These are phyloP conservation scores for Gamsiella multidivaricata DNA, from an alignment of 192 early-diverging fungal genomes.

Conservation along the genomic window DNA sequence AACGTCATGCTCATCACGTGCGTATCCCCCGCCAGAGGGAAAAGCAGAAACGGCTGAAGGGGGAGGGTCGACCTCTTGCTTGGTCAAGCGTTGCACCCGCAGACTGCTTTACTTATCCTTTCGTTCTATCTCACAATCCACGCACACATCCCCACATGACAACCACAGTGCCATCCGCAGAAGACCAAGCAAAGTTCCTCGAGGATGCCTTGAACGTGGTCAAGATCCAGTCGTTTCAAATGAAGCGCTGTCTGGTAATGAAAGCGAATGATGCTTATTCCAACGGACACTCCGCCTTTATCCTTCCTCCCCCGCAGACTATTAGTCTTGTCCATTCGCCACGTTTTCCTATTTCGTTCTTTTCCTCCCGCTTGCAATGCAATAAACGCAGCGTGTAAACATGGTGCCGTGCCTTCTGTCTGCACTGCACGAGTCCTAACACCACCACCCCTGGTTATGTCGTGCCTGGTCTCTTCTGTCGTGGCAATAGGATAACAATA, in stretches of 20 bases:
- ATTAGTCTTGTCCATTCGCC: conserved; percentile 1
- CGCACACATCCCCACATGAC: conserved; percentile 28
- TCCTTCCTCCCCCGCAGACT: neutral
- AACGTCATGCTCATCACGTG: too few relatives aligned
- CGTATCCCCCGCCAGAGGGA: too few relatives aligned
- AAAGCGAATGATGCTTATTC: neutral
- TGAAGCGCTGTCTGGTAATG: conserved; percentile 91
- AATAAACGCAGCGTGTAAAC: too few relatives aligned
- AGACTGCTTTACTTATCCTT: too few relatives aligned
- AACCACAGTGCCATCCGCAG: conserved; percentile 59
- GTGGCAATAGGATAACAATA: conserved; percentile 77
- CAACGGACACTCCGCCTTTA: neutral
- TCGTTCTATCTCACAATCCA: neutral
- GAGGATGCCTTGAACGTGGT: conserved; percentile 94
- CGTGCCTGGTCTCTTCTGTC: neutral
- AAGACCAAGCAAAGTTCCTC: conserved; percentile 91
- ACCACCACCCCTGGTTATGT: neutral
- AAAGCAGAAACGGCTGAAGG: neutral
- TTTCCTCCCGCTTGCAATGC: neutral
- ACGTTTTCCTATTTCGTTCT: neutral
- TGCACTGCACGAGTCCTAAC: too few relatives aligned
- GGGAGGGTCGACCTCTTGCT: too few relatives aligned
- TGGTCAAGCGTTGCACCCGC: too few relatives aligned
- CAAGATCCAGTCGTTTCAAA: conserved; percentile 94
- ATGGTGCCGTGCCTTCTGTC: too few relatives aligned